Conservation (phyloP, 352 stramenopile species). For the Globisporangium yorkense region DNA sequence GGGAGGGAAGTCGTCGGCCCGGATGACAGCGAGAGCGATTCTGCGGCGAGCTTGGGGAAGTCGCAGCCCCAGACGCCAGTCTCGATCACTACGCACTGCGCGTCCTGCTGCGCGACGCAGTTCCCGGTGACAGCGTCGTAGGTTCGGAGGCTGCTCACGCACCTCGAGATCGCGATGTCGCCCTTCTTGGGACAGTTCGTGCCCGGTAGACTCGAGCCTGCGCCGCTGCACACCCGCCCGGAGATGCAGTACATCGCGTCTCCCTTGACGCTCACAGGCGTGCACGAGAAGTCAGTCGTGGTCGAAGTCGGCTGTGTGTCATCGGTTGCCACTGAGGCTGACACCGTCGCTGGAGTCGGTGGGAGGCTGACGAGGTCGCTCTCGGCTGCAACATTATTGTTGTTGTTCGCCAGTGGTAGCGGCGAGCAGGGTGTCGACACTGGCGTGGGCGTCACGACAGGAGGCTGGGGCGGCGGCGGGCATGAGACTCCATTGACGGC, state of each 20-base stretch:
- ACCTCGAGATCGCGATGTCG: conserved; percentile 27
- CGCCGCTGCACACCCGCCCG: conserved; percentile 27
- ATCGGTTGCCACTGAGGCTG: neutral
- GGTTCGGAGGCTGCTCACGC: conserved; percentile 16
- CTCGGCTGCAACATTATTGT: neutral
- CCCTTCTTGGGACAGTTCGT: conserved; percentile 29
- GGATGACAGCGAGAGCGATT: neutral
- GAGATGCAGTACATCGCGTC: conserved; percentile 45
- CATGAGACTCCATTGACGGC: neutral
- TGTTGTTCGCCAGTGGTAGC: neutral
- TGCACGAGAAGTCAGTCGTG: conserved; percentile 15
- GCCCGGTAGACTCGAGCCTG: conserved; percentile 6
- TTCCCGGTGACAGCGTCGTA: conserved; percentile 9
- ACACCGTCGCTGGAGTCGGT: too few relatives aligned
- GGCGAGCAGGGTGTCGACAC: neutral
- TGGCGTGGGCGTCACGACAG: neutral
- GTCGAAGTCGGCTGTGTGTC: too few relatives aligned
- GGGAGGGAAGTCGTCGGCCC: neutral
- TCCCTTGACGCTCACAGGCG: conserved; percentile 25
- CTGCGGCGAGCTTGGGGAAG: conserved; percentile 11
- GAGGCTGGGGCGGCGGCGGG: neutral
- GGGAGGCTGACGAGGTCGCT: neutral
- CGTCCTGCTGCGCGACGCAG: conserved; percentile 36
- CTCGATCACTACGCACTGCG: conserved; percentile 27
- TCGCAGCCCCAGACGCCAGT: conserved; percentile 28